Evolutionary conservation across 2,329 filamentous ascomycete species (phyloP), one percentile per base, ranked within the genome.

Genomic region (Daldinia sp.): DNA sequence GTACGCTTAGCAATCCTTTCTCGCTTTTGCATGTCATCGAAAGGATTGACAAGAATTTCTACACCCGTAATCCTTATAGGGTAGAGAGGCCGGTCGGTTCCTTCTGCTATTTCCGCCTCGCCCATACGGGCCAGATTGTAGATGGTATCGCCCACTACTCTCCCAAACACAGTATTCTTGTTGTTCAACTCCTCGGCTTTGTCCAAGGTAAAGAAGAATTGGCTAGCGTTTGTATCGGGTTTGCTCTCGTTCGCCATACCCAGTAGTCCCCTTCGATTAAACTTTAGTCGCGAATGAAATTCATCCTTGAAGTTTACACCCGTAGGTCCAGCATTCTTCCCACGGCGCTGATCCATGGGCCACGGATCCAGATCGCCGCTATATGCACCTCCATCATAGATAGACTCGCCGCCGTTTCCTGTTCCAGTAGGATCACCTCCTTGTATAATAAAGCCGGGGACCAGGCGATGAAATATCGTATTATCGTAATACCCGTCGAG

Each of bases 91-190:
- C 93, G 85, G 67, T 98, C 94, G 5, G 86, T 89, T 13, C 88
- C 90, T 56, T 92, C 89, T 23, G 90, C 86, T 15, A 96, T 81
- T 74, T 98, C 95, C 0, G 87, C 87, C 75, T 98, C 94, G 17
- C 91, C 93, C 83, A 98, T 97, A 78, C 94, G 96, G 73, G 94
- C 89, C 73, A 99, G 77, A 76, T 97, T 98, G 80, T 96, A 99
- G 57, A 99, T 95, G 13, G 94, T 97, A 68, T 98, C 93, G 25
- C 94, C 95, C 32, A 91, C 93, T 43, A 99, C 86, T 58, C 95
- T 85, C 15, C 95, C 95, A 80, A 99, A 98, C 76, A 98, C 80
- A 0, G 95, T 98, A 77, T 97, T 97, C 78, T 92, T 92, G 52
- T 90, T 91, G 70, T 90, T 92, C 72, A 99, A 77, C 80, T 98